phyloP scores from a whole-genome alignment of 1,139 yeast genomes.

The Wickerhamiella infanticola region DNA sequence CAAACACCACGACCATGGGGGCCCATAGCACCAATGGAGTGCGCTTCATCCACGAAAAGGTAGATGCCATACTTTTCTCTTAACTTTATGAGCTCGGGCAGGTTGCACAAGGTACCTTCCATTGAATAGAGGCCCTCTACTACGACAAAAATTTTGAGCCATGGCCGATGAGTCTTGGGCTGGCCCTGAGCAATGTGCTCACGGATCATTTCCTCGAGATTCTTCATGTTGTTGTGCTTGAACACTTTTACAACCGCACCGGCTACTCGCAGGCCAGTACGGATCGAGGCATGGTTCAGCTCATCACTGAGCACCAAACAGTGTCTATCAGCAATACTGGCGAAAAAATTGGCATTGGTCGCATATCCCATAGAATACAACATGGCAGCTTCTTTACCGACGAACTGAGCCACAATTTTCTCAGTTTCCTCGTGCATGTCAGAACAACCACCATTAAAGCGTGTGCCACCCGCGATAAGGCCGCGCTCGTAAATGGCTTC shows the following conservation, averaged over 20 bases:
- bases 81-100: conserved; percentile 61
- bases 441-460: conserved; percentile 59
- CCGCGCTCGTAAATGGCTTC: conserved; percentile 53
- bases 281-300: conserved; percentile 85
- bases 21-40: conserved; percentile 95
- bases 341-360: conserved; percentile 83
- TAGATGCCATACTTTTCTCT: conserved; percentile 80
- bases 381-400: conserved; percentile 82
- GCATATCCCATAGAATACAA: conserved; percentile 91
- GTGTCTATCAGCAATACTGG: conserved; percentile 69
- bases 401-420: conserved; percentile 60
- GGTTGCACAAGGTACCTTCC: conserved; percentile 92
- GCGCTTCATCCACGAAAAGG: conserved; percentile 92
- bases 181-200: conserved; percentile 93
- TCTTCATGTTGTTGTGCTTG: conserved; percentile 81
- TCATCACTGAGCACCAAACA: conserved; percentile 89
- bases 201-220: conserved; percentile 62
- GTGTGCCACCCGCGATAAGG: conserved; percentile 62
- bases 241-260: conserved; percentile 90
- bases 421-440: conserved; percentile 68
- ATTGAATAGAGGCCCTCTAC: conserved; percentile 94
- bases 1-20: conserved; percentile 89
- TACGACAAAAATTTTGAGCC: conserved; percentile 86
- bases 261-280: conserved; percentile 85
- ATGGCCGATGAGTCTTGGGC: conserved; percentile 91